phyloP scores from a whole-genome alignment of 345 rosid species.

The Turnera subulata region DNA sequence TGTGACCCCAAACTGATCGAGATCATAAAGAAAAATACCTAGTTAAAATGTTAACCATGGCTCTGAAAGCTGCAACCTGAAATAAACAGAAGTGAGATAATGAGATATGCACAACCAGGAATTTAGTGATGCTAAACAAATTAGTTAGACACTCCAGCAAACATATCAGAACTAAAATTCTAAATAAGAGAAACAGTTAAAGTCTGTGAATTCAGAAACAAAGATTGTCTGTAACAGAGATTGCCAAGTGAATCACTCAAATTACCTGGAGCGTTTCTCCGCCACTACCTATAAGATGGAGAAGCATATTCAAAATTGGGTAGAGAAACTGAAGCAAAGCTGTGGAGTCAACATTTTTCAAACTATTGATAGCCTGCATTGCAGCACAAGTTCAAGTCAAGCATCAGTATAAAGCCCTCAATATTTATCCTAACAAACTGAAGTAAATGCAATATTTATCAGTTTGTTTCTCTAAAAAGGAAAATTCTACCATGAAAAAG shows the following conservation, averaged over 20 bases:
- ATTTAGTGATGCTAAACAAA: slow-evolving; percentile 4
- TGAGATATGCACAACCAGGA: slow-evolving; percentile 18
- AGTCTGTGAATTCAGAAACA: background rate
- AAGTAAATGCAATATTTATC: no score
- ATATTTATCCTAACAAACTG: no score
- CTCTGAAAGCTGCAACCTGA: slow-evolving; percentile 99
- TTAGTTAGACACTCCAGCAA: slow-evolving; percentile 3
- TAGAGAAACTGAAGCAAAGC: slow-evolving; percentile 99
- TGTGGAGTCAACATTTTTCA: slow-evolving; percentile 95
- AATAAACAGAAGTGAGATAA: slow-evolving; percentile 23
- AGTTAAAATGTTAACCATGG: slow-evolving; percentile 95
- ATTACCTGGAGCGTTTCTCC: slow-evolving; percentile 99
- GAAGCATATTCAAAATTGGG: slow-evolving; percentile 93
- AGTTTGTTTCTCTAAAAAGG: no score
- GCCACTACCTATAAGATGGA: slow-evolving; percentile 98
- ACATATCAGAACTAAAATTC: background rate
- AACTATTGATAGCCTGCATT: slow-evolving; percentile 92
- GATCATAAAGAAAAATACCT: slow-evolving; percentile 41
- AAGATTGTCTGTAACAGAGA: background rate
- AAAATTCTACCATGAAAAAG: no score
- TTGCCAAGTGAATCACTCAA: slow-evolving; percentile 11
- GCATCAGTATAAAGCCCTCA: no score
- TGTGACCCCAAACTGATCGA: no score
- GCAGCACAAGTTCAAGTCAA: no score
- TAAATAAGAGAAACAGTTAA: background rate